A percentile compares a stretch with the other conserved stretches of the same genome.
Conservation (phyloP, 371 early-diverging fungal genomes). For the Dentiscutata heterogama region DNA sequence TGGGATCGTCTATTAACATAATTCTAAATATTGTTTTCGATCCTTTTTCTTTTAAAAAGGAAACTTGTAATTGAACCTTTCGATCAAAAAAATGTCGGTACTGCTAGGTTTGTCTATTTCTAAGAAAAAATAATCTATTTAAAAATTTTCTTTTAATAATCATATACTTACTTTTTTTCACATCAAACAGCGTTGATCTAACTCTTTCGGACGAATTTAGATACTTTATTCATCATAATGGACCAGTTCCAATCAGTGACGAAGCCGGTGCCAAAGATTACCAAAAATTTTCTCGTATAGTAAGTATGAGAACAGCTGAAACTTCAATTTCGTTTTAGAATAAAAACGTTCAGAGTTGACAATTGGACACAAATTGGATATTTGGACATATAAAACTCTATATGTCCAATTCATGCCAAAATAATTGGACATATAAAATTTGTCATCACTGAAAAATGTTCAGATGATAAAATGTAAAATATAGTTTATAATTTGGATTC, state of each 20-base stretch:
- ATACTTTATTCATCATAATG: constrained; percentile 43
- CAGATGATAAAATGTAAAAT: background rate
- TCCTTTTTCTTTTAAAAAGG: constrained; percentile 15
- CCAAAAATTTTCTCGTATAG: constrained; percentile 38
- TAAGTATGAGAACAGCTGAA: background rate
- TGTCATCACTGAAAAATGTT: background rate
- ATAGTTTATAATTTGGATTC: background rate
- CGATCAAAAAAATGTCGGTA: constrained; percentile 23
- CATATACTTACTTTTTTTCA: too few species aligned
- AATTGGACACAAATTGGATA: too few species aligned
- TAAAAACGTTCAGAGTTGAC: background rate
- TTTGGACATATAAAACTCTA: background rate
- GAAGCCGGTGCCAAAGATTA: constrained; percentile 44
- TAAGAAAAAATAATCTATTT: background rate
- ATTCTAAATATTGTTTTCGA: background rate
- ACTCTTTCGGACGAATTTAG: constrained; percentile 43
- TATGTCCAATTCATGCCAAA: too few species aligned
- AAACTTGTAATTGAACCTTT: constrained; percentile 40
- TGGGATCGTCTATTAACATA: background rate
- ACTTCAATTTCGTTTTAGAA: background rate
- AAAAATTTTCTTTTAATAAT: background rate
- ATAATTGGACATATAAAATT: too few species aligned
- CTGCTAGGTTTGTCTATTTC: constrained; percentile 31
- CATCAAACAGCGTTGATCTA: constrained; percentile 20
- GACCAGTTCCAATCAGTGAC: constrained; percentile 42